Conservation (phyloP, 2,329 filamentous ascomycete species). For the Cladophialophora carrionii region DNA sequence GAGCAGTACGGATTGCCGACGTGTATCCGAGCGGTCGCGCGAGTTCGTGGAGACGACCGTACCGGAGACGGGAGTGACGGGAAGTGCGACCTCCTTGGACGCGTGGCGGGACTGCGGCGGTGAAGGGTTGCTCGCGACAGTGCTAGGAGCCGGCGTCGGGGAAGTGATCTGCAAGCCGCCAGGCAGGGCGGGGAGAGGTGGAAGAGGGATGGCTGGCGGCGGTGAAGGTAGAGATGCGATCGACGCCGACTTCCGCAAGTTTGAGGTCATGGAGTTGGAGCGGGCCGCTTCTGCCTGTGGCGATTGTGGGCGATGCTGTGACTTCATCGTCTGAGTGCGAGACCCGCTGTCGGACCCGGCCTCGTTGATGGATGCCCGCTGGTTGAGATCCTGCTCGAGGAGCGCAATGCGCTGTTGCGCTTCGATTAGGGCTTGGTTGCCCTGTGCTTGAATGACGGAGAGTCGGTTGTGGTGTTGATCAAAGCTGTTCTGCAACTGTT, state of each 20-base stretch:
- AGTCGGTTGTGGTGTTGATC: slow-evolving; percentile 93
- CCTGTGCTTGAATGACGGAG: slow-evolving; percentile 77
- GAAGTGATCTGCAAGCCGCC: slow-evolving; percentile 39
- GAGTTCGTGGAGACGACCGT: slow-evolving; percentile 32
- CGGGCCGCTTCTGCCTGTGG: slow-evolving; percentile 55
- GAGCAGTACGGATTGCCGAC: slow-evolving; percentile 67
- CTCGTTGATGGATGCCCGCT: slow-evolving; percentile 54
- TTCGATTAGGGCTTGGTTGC: slow-evolving; percentile 76
- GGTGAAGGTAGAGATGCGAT: slow-evolving; percentile 86
- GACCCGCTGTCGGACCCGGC: slow-evolving; percentile 42
- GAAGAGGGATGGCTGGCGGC: slow-evolving; percentile 92
- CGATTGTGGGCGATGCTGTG: slow-evolving; percentile 46
- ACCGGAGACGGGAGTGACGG: slow-evolving; percentile 30
- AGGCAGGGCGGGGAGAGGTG: slow-evolving; percentile 73
- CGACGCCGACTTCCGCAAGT: slow-evolving; percentile 81
- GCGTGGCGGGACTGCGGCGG: slow-evolving; percentile 69
- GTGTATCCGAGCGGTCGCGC: slow-evolving; percentile 44
- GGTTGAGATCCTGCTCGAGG: slow-evolving; percentile 66
- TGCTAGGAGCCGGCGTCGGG: slow-evolving; percentile 44
- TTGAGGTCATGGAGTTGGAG: slow-evolving; percentile 65
- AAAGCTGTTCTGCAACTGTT: slow-evolving; percentile 92
- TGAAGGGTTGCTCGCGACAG: slow-evolving; percentile 60
- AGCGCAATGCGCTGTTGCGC: slow-evolving; percentile 66
- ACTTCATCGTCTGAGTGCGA: slow-evolving; percentile 38
- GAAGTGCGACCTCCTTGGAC: slow-evolving; percentile 71